phyloP scores from a whole-genome alignment of 768 basidiomycete species.

The Kwoniella dendrophila region DNA sequence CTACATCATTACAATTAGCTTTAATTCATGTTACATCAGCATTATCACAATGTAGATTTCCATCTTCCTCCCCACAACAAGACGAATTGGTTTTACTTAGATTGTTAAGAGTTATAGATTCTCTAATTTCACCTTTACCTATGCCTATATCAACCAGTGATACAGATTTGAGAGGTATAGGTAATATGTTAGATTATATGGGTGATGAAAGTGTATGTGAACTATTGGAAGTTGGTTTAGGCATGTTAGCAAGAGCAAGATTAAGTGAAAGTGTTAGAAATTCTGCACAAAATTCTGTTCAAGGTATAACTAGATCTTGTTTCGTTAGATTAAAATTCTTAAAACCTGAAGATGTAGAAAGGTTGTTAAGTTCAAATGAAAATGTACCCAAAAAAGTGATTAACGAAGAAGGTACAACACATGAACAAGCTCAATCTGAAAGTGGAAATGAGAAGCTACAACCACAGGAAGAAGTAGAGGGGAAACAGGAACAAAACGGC shows the following conservation, averaged over 20 bases:
- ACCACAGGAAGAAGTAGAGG: conserved; percentile 4
- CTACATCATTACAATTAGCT: conserved; percentile 63
- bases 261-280: conserved; percentile 57
- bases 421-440: conserved; percentile 41
- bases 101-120: conserved; percentile 85
- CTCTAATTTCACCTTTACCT: conserved; percentile 64
- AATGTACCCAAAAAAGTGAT: conserved; percentile 12
- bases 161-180: conserved; percentile 33
- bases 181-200: conserved; percentile 65
- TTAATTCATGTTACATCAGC: conserved; percentile 83
- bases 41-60: conserved; percentile 95
- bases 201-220: conserved; percentile 96
- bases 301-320: conserved; percentile 77
- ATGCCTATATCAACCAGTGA: conserved; percentile 14
- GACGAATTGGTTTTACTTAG: conserved; percentile 93
- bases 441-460: conserved; percentile 53
- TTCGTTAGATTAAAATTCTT: conserved; percentile 66
- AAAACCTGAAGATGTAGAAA: conserved; percentile 39
- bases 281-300: conserved; percentile 72
- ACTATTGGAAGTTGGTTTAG: conserved; percentile 95
- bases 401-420: conserved; percentile 8
- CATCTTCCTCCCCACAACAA: conserved; percentile 93
- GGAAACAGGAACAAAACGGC: neutral
- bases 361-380: conserved; percentile 26
- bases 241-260: conserved; percentile 95